phyloP scores from a whole-genome alignment of 768 basidiomycete genomes.

The Tricholoma sp. region DNA sequence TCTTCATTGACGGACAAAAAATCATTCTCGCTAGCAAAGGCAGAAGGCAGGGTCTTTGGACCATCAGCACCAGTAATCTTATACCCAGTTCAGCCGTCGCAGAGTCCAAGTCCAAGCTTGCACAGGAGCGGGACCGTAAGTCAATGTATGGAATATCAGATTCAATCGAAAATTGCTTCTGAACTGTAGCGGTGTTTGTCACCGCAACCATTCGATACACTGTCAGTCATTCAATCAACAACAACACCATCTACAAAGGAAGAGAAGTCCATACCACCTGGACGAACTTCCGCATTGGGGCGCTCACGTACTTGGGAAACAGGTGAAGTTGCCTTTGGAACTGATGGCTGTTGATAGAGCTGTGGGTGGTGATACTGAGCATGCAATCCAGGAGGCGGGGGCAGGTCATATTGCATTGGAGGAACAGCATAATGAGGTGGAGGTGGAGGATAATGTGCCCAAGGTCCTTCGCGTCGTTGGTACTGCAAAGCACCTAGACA shows the following conservation, averaged over 20 bases:
- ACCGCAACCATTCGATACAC: neutral
- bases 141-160: too few species aligned
- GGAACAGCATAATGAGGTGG: neutral
- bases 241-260: too few species aligned
- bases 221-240: neutral
- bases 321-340: neutral
- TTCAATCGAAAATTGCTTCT: neutral
- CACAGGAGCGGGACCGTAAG: neutral
- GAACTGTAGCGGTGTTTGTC: neutral
- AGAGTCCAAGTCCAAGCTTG: neutral
- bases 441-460: neutral
- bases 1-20: neutral
- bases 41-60: neutral
- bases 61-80: neutral
- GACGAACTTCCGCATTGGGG: neutral
- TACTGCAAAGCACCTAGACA: too few species aligned
- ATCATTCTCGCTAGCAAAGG: neutral
- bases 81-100: neutral
- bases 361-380: too few species aligned
- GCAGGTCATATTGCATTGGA: neutral
- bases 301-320: neutral
- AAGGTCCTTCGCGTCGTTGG: too few species aligned
- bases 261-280: neutral
- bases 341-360: too few species aligned
- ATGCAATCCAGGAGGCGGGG: neutral